These are phyloP conservation scores for Geotrichum cucujoidarum DNA, from an alignment of 1,139 yeast species.

Conservation along the genomic window DNA sequence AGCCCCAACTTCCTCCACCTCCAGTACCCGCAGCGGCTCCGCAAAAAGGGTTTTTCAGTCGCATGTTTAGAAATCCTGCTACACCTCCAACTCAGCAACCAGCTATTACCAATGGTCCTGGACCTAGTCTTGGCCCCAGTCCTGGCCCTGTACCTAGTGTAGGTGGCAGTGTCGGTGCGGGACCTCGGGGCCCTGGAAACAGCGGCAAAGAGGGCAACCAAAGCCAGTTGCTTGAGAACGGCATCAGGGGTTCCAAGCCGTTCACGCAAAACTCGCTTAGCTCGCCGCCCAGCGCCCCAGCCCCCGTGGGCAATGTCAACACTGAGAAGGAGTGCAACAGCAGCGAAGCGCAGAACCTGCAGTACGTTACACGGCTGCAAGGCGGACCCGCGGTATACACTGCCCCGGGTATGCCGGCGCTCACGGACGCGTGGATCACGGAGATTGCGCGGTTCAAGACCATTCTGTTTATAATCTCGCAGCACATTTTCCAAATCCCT, in stretches of 20 bases:
- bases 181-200: background rate
- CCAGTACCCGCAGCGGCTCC: background rate
- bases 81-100: background rate
- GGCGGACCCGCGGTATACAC: constrained; percentile 14
- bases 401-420: constrained; percentile 4
- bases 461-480: constrained; percentile 18
- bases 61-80: constrained; percentile 6
- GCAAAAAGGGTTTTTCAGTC: constrained; percentile 13
- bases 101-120: background rate
- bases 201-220: constrained; percentile 4
- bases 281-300: constrained; percentile 9
- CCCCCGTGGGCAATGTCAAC: constrained; percentile 1
- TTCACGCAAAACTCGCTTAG: constrained; percentile 6
- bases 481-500: constrained; percentile 19
- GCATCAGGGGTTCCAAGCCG: constrained; percentile 17
- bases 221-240: constrained; percentile 12
- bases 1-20: too few relatives aligned
- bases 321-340: constrained; percentile 11
- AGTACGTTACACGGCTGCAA: constrained; percentile 6
- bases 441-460: constrained; percentile 20
- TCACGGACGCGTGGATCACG: constrained; percentile 8
- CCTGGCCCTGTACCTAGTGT: background rate
- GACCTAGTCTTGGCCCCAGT: background rate
- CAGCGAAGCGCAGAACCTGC: constrained; percentile 5
- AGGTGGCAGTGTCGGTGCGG: background rate